Evolutionary conservation across 306 rosid genomes (phyloP).

Genomic region (Rosa chinensis): DNA sequence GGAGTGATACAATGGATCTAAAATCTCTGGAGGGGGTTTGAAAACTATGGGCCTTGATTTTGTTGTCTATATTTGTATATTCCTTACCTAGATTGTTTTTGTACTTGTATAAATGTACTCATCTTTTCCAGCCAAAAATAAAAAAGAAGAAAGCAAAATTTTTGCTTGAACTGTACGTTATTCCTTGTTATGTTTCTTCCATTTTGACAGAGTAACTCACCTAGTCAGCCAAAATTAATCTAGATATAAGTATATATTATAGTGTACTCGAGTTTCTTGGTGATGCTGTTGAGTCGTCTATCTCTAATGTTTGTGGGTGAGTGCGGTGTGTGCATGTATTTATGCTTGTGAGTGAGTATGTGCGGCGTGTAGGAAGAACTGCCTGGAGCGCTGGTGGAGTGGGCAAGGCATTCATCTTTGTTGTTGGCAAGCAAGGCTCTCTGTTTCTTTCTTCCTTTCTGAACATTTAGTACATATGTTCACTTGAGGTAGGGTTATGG

Average conservation of each 20-base stretch:
- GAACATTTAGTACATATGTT: no score
- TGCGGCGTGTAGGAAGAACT: constrained; percentile 97
- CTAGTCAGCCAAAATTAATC: background rate
- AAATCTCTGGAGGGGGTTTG: background rate
- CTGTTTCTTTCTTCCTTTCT: no score
- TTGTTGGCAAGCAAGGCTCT: constrained; percentile 84
- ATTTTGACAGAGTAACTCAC: background rate
- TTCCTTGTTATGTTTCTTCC: background rate
- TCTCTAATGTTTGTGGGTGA: constrained; percentile 3
- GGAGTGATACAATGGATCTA: background rate
- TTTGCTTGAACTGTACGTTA: background rate
- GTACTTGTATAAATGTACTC: background rate
- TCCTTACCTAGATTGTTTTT: background rate
- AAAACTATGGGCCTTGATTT: background rate
- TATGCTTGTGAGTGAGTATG: constrained; percentile 60
- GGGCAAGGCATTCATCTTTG: constrained; percentile 81
- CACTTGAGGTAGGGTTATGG: no score
- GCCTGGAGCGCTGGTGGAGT: constrained; percentile 85
- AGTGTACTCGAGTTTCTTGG: constrained; percentile 2
- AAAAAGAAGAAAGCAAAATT: background rate
- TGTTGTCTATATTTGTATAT: background rate
- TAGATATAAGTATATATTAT: background rate
- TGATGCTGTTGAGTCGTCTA: background rate
- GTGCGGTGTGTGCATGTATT: background rate
- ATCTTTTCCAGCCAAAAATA: background rate